These are phyloP conservation scores for Epichloe hybrida DNA, from an alignment of 2,329 filamentous ascomycete genomes.

Conservation along the genomic window DNA sequence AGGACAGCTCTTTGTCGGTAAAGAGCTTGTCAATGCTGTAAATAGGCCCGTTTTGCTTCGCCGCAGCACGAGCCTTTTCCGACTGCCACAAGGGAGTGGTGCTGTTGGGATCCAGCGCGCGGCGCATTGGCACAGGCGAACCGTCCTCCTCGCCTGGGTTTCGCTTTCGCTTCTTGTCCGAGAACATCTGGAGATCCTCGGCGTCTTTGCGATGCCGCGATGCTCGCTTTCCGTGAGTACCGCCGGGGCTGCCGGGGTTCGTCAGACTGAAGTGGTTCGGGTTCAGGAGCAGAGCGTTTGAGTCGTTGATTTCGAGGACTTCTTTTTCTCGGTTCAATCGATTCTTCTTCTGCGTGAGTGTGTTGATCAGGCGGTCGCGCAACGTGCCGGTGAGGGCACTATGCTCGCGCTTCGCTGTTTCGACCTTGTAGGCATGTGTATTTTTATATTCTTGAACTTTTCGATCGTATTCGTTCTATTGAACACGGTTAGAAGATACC, in stretches of 20 bases:
- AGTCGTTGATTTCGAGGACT: slow-evolving; percentile 52
- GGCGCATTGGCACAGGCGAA: slow-evolving; percentile 44
- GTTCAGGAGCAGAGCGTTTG: slow-evolving; percentile 50
- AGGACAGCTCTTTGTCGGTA: slow-evolving; percentile 53
- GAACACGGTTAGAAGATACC: neutral
- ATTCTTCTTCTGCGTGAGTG: slow-evolving; percentile 50
- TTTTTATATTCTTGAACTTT: slow-evolving; percentile 46
- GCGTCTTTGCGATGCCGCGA: slow-evolving; percentile 47
- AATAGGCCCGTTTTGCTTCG: slow-evolving; percentile 43
- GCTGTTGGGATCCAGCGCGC: slow-evolving; percentile 40
- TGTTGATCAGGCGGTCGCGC: slow-evolving; percentile 53
- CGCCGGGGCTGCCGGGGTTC: slow-evolving; percentile 50
- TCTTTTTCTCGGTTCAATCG: slow-evolving; percentile 54
- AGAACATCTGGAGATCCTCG: slow-evolving; percentile 42
- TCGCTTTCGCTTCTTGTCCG: slow-evolving; percentile 51
- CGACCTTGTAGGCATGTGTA: slow-evolving; percentile 46
- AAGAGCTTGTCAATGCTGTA: slow-evolving; percentile 60
- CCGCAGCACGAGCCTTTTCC: slow-evolving; percentile 39
- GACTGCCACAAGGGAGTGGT: slow-evolving; percentile 50
- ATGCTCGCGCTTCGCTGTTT: slow-evolving; percentile 50
- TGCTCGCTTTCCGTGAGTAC: slow-evolving; percentile 48
- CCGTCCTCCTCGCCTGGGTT: slow-evolving; percentile 48
- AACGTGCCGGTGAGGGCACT: slow-evolving; percentile 44
- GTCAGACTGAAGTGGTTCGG: slow-evolving; percentile 55
- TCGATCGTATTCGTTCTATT: slow-evolving; percentile 48